Percentiles rank a stretch among this genome's conserved stretches.
phyloP scores from a whole-genome alignment of 1,139 yeast species.

The Yamadazyma sp. region DNA sequence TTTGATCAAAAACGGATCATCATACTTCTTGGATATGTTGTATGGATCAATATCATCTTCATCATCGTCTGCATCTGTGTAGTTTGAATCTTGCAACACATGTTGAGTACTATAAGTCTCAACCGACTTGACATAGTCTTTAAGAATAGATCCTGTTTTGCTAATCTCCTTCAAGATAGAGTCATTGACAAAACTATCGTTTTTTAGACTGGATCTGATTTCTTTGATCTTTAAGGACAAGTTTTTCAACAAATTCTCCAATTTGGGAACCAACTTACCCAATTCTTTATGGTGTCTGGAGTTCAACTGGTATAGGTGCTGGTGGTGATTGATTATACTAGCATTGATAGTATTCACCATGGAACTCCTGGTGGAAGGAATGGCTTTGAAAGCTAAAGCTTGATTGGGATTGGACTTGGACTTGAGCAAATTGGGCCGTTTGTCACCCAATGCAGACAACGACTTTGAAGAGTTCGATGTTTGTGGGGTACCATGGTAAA shows the following conservation, averaged over 20 bases:
- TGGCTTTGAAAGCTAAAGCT: constrained; percentile 2
- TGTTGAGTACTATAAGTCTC: constrained; percentile 32
- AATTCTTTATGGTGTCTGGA: constrained; percentile 35
- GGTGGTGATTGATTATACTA: constrained; percentile 38
- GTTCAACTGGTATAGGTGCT: constrained; percentile 26
- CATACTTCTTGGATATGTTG: constrained; percentile 16
- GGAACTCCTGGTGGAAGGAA: constrained; percentile 3
- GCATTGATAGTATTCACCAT: constrained; percentile 36
- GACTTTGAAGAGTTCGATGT: neutral
- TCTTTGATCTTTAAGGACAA: constrained; percentile 43
- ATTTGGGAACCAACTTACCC: constrained; percentile 36
- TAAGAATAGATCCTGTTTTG: constrained; percentile 37
- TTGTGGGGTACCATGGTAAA: neutral
- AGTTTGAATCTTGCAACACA: constrained; percentile 21
- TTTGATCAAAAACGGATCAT: constrained; percentile 46
- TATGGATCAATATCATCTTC: constrained; percentile 25
- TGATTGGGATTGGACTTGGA: constrained; percentile 27
- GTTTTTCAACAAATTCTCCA: constrained; percentile 39
- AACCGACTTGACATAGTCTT: constrained; percentile 31
- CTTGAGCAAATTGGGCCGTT: constrained; percentile 33
- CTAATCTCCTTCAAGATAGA: constrained; percentile 40
- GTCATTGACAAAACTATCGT: constrained; percentile 44
- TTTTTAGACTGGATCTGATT: constrained; percentile 40
- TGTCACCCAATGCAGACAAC: neutral
- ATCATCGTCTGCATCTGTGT: constrained; percentile 19